Evolutionary conservation across 2,329 filamentous ascomycete genomes (phyloP).

Genomic region (Fusarium siculi): DNA sequence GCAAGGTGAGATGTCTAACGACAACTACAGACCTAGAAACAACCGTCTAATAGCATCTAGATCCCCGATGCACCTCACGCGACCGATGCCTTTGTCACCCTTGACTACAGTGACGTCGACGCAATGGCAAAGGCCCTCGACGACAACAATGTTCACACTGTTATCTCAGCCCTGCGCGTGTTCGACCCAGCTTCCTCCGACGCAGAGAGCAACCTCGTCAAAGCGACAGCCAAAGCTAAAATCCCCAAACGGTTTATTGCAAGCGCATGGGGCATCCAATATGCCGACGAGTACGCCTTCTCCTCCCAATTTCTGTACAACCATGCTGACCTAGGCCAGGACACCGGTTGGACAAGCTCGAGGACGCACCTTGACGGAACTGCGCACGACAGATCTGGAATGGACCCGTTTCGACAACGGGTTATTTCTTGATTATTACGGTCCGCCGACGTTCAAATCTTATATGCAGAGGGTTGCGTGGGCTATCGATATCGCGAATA

Average conservation of each 20-base stretch:
- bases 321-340: not conserved
- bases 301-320: rapidly evolving
- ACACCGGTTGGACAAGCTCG: not conserved
- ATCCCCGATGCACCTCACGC: rapidly evolving
- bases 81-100: not conserved
- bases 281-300: not conserved
- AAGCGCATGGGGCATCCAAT: not conserved
- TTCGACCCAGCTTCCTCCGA: not conserved
- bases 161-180: not conserved
- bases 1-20: not conserved
- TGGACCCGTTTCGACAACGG: not conserved
- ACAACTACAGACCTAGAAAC: not conserved
- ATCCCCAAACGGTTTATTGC: not conserved
- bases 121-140: not conserved
- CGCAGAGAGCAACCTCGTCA: not conserved
- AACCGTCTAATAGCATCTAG: not conserved
- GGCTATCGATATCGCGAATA: not conserved
- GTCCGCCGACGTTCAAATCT: not conserved
- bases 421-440: not conserved
- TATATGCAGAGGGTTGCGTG: not conserved
- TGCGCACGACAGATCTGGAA: not conserved
- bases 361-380: not conserved
- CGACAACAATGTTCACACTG: not conserved
- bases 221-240: not conserved
- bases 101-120: not conserved